Conservation (phyloP, 768 basidiomycete genomes). For the Fomitopsis serialis region DNA sequence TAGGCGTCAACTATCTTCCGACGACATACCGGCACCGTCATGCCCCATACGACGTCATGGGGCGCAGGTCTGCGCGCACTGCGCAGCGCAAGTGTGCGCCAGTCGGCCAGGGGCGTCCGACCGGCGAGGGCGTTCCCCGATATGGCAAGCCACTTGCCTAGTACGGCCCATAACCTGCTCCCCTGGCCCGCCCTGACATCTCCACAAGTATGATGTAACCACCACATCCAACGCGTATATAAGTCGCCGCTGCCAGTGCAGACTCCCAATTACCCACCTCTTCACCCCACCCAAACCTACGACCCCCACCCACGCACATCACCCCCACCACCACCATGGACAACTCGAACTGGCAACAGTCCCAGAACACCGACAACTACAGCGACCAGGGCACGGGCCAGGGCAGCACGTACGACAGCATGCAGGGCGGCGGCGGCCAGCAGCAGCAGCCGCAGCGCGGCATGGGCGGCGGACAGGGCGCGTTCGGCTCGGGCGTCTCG, state of each 20-base stretch:
- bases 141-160: no score
- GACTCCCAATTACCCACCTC: background rate
- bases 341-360: background rate
- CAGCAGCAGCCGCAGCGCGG: background rate
- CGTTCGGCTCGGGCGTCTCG: conserved; percentile 21
- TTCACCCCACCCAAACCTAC: background rate
- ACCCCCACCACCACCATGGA: conserved; percentile 4
- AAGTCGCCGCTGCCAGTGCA: background rate
- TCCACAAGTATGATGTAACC: conserved; percentile 13
- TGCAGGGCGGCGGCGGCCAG: conserved; percentile 13
- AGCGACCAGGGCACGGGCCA: conserved; percentile 9
- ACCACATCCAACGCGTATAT: conserved; percentile 1
- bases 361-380: conserved; percentile 9
- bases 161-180: no score
- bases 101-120: no score
- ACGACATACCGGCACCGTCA: no score
- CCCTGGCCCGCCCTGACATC: background rate
- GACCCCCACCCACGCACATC: background rate
- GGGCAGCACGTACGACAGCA: conserved; percentile 18
- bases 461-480: conserved; percentile 22
- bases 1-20: no score
- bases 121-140: no score
- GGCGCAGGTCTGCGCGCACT: no score
- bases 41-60: no score
- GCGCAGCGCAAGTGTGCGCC: no score